Base-by-base conservation (phyloP, 2,329 filamentous ascomycete genomes). In the Chrysosporium queenslandicum region DNA sequence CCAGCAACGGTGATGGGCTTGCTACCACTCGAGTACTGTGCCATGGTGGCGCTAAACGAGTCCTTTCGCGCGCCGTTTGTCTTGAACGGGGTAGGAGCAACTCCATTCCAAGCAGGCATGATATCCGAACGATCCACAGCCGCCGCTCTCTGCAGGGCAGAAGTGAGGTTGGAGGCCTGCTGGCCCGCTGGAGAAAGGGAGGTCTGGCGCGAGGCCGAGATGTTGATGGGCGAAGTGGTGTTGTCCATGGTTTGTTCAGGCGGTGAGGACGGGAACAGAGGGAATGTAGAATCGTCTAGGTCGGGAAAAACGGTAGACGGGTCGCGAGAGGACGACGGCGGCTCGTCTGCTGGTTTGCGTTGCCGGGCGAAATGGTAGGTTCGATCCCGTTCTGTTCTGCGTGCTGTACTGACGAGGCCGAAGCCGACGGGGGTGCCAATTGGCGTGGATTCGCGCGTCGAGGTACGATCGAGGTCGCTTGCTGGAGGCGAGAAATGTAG, bases 131-230 rank as follows among this genome's bases (percentile, higher is more conserved):
- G 67, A 55, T 71, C 69, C 54, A 66, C 65, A 53, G 66, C 71
- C 32, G 66, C 66, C 41, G 68, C 73, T 52, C 74, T 71, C 61
- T 80, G 77, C 53, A 83, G 68, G 45, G 80, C 79, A 43, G 77
- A 80, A 4, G 79, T 82, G 58, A 83, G 70, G 61, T 81, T 82
- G 32, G 80, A 83, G 11, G 78, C 77, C 65, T 81, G 79, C 63
- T 77, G 78, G 55, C 68, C 70, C 41, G 77, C 77, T 47, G 80
- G 79, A 29, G 78, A 80, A 58, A 78, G 74, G 50, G 77, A 79
- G 58, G 74, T 75, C 71, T 74, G 74, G 61, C 74, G 75, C 21
- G 55, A 50, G 63, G 74, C 72, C 61, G 77, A 69, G 62, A 83
- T 81, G 64, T 82, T 77, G 65, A 83, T 79, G 42, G 80, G 79